Conservation (phyloP, 139 green algal genomes). For the Raphidocelis subcapitata region DNA sequence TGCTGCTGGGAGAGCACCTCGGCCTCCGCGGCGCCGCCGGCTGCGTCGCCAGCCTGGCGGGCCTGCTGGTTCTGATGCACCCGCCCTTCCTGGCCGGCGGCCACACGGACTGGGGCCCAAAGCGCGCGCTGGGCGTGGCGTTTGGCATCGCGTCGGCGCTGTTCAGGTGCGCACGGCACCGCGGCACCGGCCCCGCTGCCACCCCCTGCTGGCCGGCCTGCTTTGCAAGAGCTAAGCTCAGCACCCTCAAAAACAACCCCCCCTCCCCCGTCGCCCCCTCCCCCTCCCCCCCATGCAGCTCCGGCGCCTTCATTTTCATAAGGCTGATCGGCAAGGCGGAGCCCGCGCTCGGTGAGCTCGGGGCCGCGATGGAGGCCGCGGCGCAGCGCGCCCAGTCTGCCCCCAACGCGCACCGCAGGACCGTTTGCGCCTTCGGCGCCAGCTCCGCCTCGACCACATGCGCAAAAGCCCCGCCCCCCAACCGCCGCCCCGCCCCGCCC, state of each 20-base stretch:
- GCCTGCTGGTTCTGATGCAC: slow-evolving; percentile 37
- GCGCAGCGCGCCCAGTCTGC: background rate
- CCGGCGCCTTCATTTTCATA: slow-evolving; percentile 55
- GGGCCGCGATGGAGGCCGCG: no score
- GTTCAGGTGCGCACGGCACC: background rate
- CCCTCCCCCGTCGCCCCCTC: no score
- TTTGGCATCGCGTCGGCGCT: slow-evolving; percentile 34
- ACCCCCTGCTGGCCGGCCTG: no score
- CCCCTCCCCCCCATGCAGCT: background rate
- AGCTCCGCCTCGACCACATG: background rate
- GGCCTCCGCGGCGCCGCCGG: slow-evolving; percentile 26
- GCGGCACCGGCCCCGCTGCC: no score
- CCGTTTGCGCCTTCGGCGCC: background rate
- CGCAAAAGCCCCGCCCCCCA: no score
- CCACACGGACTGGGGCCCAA: slow-evolving; percentile 23
- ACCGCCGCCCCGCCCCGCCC: no score
- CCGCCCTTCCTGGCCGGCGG: slow-evolving; percentile 45
- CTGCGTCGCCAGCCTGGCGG: slow-evolving; percentile 23
- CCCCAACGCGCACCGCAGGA: background rate
- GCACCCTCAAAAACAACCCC: no score
- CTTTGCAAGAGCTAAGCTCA: no score
- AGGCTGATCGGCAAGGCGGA: slow-evolving; percentile 38
- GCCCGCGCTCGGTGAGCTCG: slow-evolving; percentile 27
- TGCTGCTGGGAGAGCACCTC: slow-evolving; percentile 19
- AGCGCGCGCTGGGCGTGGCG: slow-evolving; percentile 22